Evolutionary conservation across 345 rosid species (phyloP), one percentile per base, ranked within the genome.

Genomic region (Iberis pinnata): DNA sequence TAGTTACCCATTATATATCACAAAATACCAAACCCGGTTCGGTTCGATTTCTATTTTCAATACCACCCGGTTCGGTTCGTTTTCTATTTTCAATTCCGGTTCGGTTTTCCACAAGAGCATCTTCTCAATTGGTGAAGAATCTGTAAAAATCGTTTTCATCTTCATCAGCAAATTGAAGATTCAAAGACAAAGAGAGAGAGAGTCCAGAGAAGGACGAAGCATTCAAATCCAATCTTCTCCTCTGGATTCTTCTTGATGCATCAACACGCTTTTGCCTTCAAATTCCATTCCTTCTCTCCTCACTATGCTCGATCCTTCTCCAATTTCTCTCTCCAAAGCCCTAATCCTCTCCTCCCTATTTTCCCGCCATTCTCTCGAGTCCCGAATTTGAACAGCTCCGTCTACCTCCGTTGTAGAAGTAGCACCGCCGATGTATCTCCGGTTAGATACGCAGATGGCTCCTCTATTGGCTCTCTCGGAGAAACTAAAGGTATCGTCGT

Each of bases 261-360:
- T 78, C 74, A 37, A 17, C 70, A 51, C 73, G 70, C 85, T 52
- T 38, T 58, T 43, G 18, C 75, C 72, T 64, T 73, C 12, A 59
- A 72, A 43, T 54, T 64, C 20, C 57, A 72, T 39, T 67, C 67
- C 18, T 58, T 41, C 17, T 32, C 54, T 45, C 77, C 77, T 53
- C 67, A 43, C 24, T 57, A 68, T 49, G 68, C 69, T 31, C 49
- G 14, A 48, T 33, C 69, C 60, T 56, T 24, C 40, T 32, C 62
- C 55, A n/a, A n/a, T n/a, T n/a, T n/a, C 64, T 36, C 56, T 12
- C n/a, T 49, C 51, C 67, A 52, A 62, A 69, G 60, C 82, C 86
- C 73, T 70, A 65, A 63, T 48, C 43, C 58, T 2, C 18, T 41
- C 13, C 44, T 40, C 62, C 48, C 77, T 5, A 3, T 32, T 60